Conservation (phyloP, 2,329 filamentous ascomycete species). For the Hawksworthiomyces lignivorus region DNA sequence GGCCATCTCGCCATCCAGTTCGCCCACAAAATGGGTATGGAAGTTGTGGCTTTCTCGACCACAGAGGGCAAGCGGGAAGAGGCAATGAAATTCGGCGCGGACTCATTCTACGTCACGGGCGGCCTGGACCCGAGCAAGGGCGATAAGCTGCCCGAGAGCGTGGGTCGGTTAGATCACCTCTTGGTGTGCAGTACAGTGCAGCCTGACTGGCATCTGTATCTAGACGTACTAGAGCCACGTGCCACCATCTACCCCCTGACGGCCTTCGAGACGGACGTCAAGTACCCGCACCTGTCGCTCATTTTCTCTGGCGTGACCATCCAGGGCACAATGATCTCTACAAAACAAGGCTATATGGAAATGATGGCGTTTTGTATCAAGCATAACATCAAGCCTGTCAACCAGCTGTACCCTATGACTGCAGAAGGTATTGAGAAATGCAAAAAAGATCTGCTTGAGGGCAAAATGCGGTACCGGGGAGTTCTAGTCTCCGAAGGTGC, state of each 20-base stretch:
- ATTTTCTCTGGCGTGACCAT: slow-evolving; percentile 49
- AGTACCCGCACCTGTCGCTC: slow-evolving; percentile 35
- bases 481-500: slow-evolving; percentile 27
- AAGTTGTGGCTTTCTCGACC: slow-evolving; percentile 12
- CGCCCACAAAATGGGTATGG: slow-evolving; percentile 29
- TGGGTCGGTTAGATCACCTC: slow-evolving; percentile 44
- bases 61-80: slow-evolving; percentile 10
- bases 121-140: slow-evolving; percentile 47
- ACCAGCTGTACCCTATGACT: slow-evolving; percentile 47
- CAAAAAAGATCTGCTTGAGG: slow-evolving; percentile 47
- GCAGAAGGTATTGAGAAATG: slow-evolving; percentile 42
- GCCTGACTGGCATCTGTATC: slow-evolving; percentile 5
- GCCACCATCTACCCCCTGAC: slow-evolving; percentile 38
- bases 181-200: slow-evolving; percentile 3
- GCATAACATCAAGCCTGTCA: slow-evolving; percentile 50
- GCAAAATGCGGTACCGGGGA: slow-evolving; percentile 44
- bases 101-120: slow-evolving; percentile 20
- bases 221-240: slow-evolving; percentile 43
- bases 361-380: slow-evolving; percentile 54
- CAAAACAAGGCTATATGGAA: slow-evolving; percentile 51
- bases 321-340: slow-evolving; percentile 39
- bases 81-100: slow-evolving; percentile 10
- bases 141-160: slow-evolving; percentile 40
- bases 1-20: slow-evolving; percentile 58
- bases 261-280: not conserved